phyloP scores from a whole-genome alignment of 2,329 filamentous ascomycete genomes.

The Emericellopsis cladophorae region DNA sequence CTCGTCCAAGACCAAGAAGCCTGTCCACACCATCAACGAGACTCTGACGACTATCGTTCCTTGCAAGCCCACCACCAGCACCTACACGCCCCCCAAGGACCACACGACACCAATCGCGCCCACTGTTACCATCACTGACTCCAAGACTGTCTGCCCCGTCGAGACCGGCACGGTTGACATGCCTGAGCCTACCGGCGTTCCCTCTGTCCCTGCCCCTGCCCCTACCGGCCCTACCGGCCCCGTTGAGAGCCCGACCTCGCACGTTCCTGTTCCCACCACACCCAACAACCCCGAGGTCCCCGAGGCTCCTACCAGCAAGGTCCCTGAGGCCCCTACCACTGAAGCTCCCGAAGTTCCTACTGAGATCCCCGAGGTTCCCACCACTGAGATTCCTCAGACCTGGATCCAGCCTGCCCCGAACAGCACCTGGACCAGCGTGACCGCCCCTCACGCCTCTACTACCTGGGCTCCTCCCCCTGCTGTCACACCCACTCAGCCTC shows the following conservation, averaged over 20 bases:
- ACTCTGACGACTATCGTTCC: constrained; percentile 12
- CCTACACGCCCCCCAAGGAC: constrained; percentile 10
- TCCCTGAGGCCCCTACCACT: neutral
- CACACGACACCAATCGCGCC: constrained; percentile 7
- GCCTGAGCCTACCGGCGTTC: constrained; percentile 1
- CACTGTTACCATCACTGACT: constrained; percentile 7
- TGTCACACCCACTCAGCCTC: neutral
- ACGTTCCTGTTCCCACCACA: neutral
- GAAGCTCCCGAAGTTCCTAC: neutral
- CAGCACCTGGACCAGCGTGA: constrained; percentile 2
- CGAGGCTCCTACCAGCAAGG: neutral
- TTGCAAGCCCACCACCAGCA: constrained; percentile 11
- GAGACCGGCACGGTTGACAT: neutral
- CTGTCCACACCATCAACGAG: constrained; percentile 10
- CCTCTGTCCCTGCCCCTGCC: neutral
- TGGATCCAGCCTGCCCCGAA: neutral
- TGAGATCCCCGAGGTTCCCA: neutral
- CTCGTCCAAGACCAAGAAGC: constrained; percentile 4
- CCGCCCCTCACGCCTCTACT: neutral
- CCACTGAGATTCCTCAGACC: neutral
- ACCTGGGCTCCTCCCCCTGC: constrained; percentile 1
- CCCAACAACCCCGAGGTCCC: neutral
- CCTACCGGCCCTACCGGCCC: neutral
- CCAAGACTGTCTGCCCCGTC: constrained; percentile 2
- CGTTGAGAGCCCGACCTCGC: neutral